phyloP scores from a whole-genome alignment of 805 yeast genomes.

The Candida arabinofermentans region DNA sequence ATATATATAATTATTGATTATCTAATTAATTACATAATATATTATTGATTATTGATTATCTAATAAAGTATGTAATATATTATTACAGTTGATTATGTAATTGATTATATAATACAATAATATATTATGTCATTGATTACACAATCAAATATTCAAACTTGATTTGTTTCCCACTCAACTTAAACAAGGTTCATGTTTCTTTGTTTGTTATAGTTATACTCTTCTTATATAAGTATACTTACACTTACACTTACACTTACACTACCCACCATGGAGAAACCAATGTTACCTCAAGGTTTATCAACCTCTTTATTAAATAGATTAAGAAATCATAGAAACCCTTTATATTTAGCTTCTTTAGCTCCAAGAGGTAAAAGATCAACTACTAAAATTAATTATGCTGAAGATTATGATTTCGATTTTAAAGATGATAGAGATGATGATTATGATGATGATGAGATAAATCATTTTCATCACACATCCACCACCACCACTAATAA shows the following conservation, averaged over 20 bases:
- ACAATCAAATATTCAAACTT: too few relatives aligned
- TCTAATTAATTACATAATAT: too few relatives aligned
- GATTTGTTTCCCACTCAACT: too few relatives aligned
- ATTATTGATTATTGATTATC: too few relatives aligned
- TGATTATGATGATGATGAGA: conserved; percentile 44
- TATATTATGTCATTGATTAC: too few relatives aligned
- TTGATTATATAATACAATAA: too few relatives aligned
- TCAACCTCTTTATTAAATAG: conserved; percentile 72
- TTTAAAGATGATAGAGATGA: conserved; percentile 26
- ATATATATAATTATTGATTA: too few relatives aligned
- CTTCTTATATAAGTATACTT: background rate
- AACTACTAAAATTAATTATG: conserved; percentile 68
- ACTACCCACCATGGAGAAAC: conserved; percentile 20
- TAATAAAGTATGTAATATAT: too few relatives aligned
- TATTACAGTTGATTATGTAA: too few relatives aligned
- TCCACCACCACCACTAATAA: background rate
- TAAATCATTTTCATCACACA: background rate
- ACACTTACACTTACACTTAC: background rate
- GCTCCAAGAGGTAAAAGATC: conserved; percentile 74
- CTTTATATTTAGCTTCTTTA: conserved; percentile 67
- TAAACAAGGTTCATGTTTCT: too few relatives aligned
- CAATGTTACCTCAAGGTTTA: conserved; percentile 68
- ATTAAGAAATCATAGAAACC: conserved; percentile 67
- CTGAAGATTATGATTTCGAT: conserved; percentile 69
- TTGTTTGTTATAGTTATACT: background rate